Base-by-base conservation (phyloP, 306 rosid species). In the Cicer arietinum region DNA sequence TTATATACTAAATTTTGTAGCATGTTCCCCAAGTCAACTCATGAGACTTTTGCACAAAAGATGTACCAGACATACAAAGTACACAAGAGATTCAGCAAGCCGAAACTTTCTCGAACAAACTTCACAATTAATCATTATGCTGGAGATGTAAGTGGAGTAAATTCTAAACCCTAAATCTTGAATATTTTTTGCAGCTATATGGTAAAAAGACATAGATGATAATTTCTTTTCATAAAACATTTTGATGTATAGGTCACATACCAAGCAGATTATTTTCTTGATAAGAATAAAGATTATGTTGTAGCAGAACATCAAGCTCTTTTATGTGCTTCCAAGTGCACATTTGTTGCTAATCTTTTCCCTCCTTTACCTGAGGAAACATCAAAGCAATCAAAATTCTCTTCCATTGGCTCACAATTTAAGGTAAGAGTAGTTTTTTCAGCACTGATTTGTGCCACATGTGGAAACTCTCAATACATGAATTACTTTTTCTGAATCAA, bases 291-390 rank as follows among this genome's bases (percentile, higher is more conserved):
- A 80, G 97, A 91, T 76, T 91, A 91, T 56, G 97, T 91, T 58
- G 94, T 91, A 25, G 97, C 97, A 54, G 97, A 91, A 78, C 97
- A 91, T 80, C 94, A 91, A 76, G 94, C 94, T 57, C 86, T 91
- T 41, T 71, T 91, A 66, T 54, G 87, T 74, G 97, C 88, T 54
- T 89, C 97, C 42, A 85, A 82, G 79, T 91, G 97, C 79, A 40
- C 79, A 35, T 91, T 91, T 69, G 90, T 89, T 63, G 91, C 92
- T 71, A 86, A 83, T 78, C 91, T 91, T 71, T 88, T 91, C 81
- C 97, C 97, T 78, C 91, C 91, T 52, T 81, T 88, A 66, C 90
- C 92, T 35, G 94, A 89, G 81, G 97, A 91, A 82, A 66, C 88
- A 68, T 91, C 97, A 76, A 91, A 89, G 82, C 94, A 91, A 76